phyloP scores from a whole-genome alignment of 73 alveolate genomes.

The Paramecium primaurelia region DNA sequence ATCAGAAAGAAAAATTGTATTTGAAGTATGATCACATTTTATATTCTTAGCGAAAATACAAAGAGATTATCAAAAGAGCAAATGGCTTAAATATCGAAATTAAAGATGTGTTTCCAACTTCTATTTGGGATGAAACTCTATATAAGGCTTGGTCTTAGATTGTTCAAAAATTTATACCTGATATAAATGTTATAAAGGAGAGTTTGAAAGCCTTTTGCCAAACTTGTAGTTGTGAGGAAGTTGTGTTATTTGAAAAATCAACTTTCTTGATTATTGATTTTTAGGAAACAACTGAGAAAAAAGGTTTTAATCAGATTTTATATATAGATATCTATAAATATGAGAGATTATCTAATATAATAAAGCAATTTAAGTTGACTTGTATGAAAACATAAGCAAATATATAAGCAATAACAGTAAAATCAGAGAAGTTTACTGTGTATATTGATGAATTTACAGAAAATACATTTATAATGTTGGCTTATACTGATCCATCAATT shows the following conservation, averaged over 20 bases:
- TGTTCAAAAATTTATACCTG: constrained; percentile 87
- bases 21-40: constrained; percentile 45
- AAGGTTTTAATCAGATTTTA: not conserved
- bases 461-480: constrained; percentile 57
- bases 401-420: constrained; percentile 37
- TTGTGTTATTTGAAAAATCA: constrained; percentile 93
- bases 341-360: constrained; percentile 53
- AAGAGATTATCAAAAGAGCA: constrained; percentile 75
- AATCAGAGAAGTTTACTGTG: not conserved
- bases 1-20: constrained; percentile 64
- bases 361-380: constrained; percentile 53
- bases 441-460: constrained; percentile 52
- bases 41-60: constrained; percentile 63
- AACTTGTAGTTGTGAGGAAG: constrained; percentile 88
- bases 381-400: constrained; percentile 46
- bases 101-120: constrained; percentile 77
- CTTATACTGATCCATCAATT: constrained; percentile 6
- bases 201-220: constrained; percentile 81
- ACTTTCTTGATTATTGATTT: constrained; percentile 91
- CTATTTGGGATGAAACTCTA: constrained; percentile 97
- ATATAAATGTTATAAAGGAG: constrained; percentile 73
- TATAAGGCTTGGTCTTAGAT: constrained; percentile 98
- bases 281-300: constrained; percentile 33
- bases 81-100: constrained; percentile 80
- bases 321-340: constrained; percentile 23